Conservation (phyloP, 306 rosid species). For the Datisca glomerata region DNA sequence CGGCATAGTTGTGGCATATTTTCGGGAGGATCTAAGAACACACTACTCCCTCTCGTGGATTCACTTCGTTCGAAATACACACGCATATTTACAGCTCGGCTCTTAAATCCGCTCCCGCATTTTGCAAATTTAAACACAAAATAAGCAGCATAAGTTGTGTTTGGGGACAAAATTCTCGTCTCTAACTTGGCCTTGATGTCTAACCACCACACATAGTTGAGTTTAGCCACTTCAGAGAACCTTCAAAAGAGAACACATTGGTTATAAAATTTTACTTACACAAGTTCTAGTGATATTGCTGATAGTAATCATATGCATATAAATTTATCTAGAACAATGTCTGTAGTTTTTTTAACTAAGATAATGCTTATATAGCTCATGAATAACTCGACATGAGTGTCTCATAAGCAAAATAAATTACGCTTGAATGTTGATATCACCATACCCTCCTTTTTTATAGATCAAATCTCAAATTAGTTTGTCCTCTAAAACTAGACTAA, state of each 20-base stretch:
- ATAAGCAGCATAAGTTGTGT: conserved; percentile 18
- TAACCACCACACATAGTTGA: conserved; percentile 5
- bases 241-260: neutral
- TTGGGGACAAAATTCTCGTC: conserved; percentile 10
- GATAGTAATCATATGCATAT: too few relatives aligned
- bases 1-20: neutral
- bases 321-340: too few relatives aligned
- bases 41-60: neutral
- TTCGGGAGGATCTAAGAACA: conserved; percentile 6
- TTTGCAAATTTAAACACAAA: conserved; percentile 13
- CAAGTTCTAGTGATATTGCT: too few relatives aligned
- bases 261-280: neutral
- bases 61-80: neutral
- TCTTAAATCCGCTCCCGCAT: neutral
- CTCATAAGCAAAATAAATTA: too few relatives aligned
- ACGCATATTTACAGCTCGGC: neutral
- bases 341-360: too few relatives aligned
- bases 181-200: conserved; percentile 14
- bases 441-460: too few relatives aligned
- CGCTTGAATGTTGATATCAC: too few relatives aligned
- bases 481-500: too few relatives aligned
- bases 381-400: too few relatives aligned
- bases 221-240: conserved; percentile 19
- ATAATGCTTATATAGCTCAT: too few relatives aligned
- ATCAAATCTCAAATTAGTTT: too few relatives aligned